Percentiles rank a stretch among this genome's conserved stretches.
Conservation (phyloP, 352 stramenopile species). For the Globisporangium orthogonon region DNA sequence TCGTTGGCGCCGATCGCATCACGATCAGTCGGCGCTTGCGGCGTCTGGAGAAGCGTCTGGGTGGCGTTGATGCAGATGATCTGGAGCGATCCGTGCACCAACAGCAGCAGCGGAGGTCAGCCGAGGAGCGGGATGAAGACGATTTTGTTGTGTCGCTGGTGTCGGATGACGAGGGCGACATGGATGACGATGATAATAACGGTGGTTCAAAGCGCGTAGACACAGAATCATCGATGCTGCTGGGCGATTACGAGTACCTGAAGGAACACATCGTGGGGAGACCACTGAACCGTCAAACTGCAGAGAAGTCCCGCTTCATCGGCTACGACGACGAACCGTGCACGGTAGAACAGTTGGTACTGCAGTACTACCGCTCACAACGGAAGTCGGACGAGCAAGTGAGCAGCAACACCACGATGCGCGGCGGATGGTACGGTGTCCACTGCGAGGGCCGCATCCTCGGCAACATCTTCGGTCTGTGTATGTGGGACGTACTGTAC, state of each 20-base stretch:
- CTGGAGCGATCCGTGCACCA: background rate
- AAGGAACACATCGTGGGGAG: conserved; percentile 53
- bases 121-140: background rate
- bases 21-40: conserved; percentile 38
- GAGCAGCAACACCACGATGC: conserved; percentile 1
- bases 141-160: conserved; percentile 15
- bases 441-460: conserved; percentile 79
- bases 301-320: conserved; percentile 82
- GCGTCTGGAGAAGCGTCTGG: conserved; percentile 30
- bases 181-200: background rate
- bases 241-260: conserved; percentile 29
- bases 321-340: conserved; percentile 84
- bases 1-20: conserved; percentile 49
- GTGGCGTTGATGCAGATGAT: background rate
- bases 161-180: conserved; percentile 11
- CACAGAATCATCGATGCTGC: background rate
- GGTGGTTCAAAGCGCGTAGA: background rate
- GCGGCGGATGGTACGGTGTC: conserved; percentile 75
- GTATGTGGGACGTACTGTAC: conserved; percentile 89
- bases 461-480: conserved; percentile 70
- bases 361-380: conserved; percentile 64
- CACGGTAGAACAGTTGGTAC: conserved; percentile 77
- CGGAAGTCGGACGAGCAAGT: conserved; percentile 7
- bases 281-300: conserved; percentile 66
- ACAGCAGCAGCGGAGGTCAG: background rate